Evolutionary conservation across 768 basidiomycete genomes (phyloP).

Genomic region (Lyophyllum atratum): DNA sequence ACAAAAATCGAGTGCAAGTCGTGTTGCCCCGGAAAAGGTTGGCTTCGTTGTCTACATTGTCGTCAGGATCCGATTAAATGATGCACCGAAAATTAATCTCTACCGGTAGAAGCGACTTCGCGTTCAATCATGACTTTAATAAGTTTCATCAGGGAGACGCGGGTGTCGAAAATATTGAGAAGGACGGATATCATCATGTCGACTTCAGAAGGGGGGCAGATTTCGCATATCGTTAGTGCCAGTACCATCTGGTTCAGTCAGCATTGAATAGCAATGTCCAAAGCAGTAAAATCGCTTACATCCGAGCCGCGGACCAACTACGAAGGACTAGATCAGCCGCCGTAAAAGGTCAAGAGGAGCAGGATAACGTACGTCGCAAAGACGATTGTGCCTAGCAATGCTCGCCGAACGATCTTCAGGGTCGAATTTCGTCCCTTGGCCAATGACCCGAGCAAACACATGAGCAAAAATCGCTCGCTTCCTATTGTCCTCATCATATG

Average conservation of each 20-base stretch:
- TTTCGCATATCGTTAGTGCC: conserved; percentile 85
- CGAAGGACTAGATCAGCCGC: background rate
- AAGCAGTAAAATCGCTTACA: conserved; percentile 40
- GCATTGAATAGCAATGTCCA: background rate
- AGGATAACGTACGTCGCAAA: conserved; percentile 54
- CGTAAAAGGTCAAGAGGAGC: background rate
- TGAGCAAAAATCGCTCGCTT: conserved; percentile 82
- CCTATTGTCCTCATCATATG: conserved; percentile 69
- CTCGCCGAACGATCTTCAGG: conserved; percentile 52
- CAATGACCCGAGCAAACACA: conserved; percentile 79
- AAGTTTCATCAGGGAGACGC: conserved; percentile 67
- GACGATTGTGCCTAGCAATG: conserved; percentile 49
- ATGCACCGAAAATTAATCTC: conserved; percentile 4
- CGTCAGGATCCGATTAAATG: conserved; percentile 1
- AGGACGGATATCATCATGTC: conserved; percentile 86
- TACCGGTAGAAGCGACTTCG: conserved; percentile 80
- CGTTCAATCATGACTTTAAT: conserved; percentile 85
- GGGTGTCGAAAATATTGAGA: conserved; percentile 83
- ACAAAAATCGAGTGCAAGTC: conserved; percentile 83
- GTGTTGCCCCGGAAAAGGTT: conserved; percentile 89
- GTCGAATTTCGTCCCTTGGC: conserved; percentile 79
- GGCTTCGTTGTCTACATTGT: conserved; percentile 66
- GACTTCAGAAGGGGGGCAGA: conserved; percentile 76
- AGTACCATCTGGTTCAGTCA: conserved; percentile 59
- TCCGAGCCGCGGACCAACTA: conserved; percentile 77